Conservation (phyloP, 768 basidiomycete species). For the Pleurotus tuoliensis region DNA sequence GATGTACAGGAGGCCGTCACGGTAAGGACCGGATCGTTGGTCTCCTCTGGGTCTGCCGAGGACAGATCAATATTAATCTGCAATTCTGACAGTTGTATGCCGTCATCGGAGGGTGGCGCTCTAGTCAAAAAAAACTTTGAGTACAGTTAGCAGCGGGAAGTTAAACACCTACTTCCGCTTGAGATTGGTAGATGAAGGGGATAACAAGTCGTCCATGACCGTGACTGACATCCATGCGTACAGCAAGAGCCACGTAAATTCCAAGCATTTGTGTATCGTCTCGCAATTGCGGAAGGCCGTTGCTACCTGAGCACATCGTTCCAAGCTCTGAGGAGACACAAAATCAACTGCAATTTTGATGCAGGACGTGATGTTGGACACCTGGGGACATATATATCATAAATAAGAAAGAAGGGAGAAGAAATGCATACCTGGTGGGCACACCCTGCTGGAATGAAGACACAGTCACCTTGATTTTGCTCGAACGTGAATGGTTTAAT, state of each 20-base stretch:
- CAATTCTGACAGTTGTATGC: no score
- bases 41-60: no score
- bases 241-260: background rate
- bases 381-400: background rate
- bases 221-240: background rate
- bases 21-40: no score
- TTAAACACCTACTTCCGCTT: background rate
- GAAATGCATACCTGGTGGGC: constrained; percentile 51
- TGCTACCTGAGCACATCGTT: background rate
- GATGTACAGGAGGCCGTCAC: no score
- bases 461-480: constrained; percentile 67
- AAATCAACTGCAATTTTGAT: constrained; percentile 8
- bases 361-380: background rate
- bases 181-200: background rate
- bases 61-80: no score
- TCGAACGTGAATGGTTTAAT: constrained; percentile 60
- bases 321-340: background rate
- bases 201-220: background rate
- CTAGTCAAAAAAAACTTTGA: background rate
- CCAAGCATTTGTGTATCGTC: background rate
- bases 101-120: no score
- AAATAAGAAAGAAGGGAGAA: background rate
- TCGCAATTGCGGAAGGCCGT: background rate
- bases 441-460: constrained; percentile 74
- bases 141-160: background rate